phyloP scores from a whole-genome alignment of 164 flowering plant genomes.

The Warburgia ugandensis region DNA sequence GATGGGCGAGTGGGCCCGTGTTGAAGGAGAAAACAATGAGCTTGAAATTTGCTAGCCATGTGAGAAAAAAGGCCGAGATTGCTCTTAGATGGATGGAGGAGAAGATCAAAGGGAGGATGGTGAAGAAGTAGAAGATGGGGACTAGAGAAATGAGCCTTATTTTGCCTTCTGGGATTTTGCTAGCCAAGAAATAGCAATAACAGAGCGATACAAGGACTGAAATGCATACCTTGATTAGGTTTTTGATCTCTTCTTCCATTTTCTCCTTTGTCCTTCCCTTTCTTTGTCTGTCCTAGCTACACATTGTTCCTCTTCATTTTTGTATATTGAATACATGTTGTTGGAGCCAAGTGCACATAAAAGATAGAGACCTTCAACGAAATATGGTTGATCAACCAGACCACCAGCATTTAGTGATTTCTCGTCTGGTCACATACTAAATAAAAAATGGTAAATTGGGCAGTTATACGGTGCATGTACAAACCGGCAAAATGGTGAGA shows the following conservation, averaged over 20 bases:
- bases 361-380: too few relatives aligned
- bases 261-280: not conserved
- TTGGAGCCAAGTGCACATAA: too few relatives aligned
- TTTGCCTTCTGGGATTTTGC: constrained; percentile 24
- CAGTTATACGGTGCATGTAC: too few relatives aligned
- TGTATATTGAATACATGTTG: too few relatives aligned
- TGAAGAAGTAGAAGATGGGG: constrained; percentile 36
- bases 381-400: too few relatives aligned
- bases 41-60: constrained; percentile 52
- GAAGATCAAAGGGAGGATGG: constrained; percentile 34
- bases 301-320: too few relatives aligned
- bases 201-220: constrained; percentile 18
- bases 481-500: too few relatives aligned
- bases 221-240: constrained; percentile 33
- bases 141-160: constrained; percentile 26
- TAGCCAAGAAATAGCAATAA: constrained; percentile 27
- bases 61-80: constrained; percentile 24
- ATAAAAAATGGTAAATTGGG: too few relatives aligned
- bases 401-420: too few relatives aligned
- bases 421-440: too few relatives aligned
- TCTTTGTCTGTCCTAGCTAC: too few relatives aligned
- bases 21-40: constrained; percentile 18
- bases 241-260: constrained; percentile 29
- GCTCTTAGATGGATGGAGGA: constrained; percentile 26
- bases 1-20: constrained; percentile 10